These are phyloP conservation scores for Talaromyces albobiverticillius DNA, from an alignment of 2,329 filamentous ascomycete species.

Conservation along the genomic window DNA sequence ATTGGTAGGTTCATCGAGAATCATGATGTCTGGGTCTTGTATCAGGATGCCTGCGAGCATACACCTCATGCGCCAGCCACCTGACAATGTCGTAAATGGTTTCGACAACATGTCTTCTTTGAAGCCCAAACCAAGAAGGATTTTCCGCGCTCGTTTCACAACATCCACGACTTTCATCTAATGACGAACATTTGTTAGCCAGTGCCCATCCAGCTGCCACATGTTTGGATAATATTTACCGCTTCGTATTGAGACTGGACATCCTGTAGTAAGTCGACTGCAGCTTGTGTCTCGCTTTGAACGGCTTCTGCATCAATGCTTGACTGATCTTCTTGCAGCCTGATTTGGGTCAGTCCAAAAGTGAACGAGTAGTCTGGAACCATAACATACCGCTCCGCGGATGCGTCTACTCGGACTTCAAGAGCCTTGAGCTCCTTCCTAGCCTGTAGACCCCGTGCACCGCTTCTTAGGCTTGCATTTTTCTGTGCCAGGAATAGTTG, in stretches of 20 bases:
- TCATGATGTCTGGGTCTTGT: constrained; percentile 71
- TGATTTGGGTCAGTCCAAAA: constrained; percentile 12
- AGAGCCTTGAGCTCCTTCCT: constrained; percentile 69
- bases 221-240: constrained; percentile 26
- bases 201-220: neutral
- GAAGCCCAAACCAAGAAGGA: constrained; percentile 71
- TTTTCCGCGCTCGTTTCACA: constrained; percentile 64
- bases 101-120: constrained; percentile 59
- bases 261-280: constrained; percentile 66
- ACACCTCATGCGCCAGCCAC: constrained; percentile 72
- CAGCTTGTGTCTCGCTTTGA: constrained; percentile 65
- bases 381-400: constrained; percentile 48
- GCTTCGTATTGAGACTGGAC: constrained; percentile 67
- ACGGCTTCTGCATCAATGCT: constrained; percentile 57
- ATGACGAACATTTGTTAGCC: too few relatives aligned
- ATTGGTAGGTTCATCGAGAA: constrained; percentile 85
- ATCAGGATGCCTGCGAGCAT: constrained; percentile 64
- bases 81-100: constrained; percentile 65
- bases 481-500: constrained; percentile 69
- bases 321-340: constrained; percentile 51
- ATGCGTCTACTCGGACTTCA: constrained; percentile 65
- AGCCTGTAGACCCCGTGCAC: constrained; percentile 70
- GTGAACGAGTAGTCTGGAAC: neutral
- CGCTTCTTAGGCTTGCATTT: constrained; percentile 70
- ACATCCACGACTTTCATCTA: constrained; percentile 57